phyloP scores from a whole-genome alignment of 2,329 filamentous ascomycete species.

The Clarireedia sp. region DNA sequence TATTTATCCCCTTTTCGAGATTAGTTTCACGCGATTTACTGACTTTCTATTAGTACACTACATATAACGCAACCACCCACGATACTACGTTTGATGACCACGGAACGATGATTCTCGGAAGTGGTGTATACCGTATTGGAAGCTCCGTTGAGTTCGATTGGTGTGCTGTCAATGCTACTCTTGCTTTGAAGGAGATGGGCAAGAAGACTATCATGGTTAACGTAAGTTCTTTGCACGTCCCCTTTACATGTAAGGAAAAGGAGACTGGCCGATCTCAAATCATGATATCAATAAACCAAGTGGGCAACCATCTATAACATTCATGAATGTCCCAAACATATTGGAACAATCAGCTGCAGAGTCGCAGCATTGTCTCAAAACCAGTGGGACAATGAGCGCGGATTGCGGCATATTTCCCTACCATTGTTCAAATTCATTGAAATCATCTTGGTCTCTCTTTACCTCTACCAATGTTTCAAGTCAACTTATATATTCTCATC shows the following conservation, averaged over 20 bases:
- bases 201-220: constrained; percentile 99
- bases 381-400: no score
- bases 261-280: background rate
- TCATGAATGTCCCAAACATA: no score
- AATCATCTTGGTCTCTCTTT: no score
- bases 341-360: no score
- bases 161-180: constrained; percentile 88
- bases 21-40: background rate
- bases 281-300: background rate
- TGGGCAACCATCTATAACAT: no score
- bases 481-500: no score
- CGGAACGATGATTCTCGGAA: constrained; percentile 80
- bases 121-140: constrained; percentile 94
- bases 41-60: constrained; percentile 56
- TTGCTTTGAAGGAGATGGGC: constrained; percentile 74
- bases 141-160: constrained; percentile 98
- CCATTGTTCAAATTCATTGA: no score
- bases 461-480: no score
- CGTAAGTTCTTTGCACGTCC: constrained; percentile 7
- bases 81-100: constrained; percentile 93
- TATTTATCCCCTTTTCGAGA: background rate
- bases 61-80: constrained; percentile 91
- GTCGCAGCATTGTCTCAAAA: no score
- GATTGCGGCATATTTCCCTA: no score
- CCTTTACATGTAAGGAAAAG: background rate